phyloP scores from a whole-genome alignment of 2,329 filamentous ascomycete genomes.

The Hypoxylon sp. region DNA sequence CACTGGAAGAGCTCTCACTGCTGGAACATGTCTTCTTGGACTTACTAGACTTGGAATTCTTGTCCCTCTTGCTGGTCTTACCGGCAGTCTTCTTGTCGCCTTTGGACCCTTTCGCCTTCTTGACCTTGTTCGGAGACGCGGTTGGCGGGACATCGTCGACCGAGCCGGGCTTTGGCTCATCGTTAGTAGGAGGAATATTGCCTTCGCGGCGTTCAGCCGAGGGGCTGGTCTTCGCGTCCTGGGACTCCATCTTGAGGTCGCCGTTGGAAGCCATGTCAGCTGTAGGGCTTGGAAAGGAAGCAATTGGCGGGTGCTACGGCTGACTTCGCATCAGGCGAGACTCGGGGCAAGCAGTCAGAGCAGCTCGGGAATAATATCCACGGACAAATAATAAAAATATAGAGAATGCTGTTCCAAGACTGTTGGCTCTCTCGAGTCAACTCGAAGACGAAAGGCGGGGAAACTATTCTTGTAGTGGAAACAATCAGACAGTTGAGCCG shows the following conservation, averaged over 20 bases:
- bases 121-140: constrained; percentile 31
- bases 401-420: constrained; percentile 1
- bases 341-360: background rate
- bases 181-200: constrained; percentile 19
- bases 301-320: background rate
- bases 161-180: constrained; percentile 33
- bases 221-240: constrained; percentile 27
- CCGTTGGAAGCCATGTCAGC: constrained; percentile 25
- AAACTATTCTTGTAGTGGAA: constrained; percentile 16
- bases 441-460: constrained; percentile 17
- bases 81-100: constrained; percentile 35
- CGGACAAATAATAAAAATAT: background rate
- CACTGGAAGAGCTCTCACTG: constrained; percentile 29
- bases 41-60: constrained; percentile 28
- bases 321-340: background rate
- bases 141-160: constrained; percentile 34
- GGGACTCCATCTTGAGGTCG: constrained; percentile 35
- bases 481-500: constrained; percentile 22
- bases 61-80: constrained; percentile 27
- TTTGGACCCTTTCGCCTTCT: constrained; percentile 42
- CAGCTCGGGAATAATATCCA: background rate
- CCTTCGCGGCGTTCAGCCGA: constrained; percentile 36
- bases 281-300: background rate
- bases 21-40: constrained; percentile 30
- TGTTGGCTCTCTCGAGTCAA: constrained; percentile 7